Base-by-base conservation (phyloP, 2,329 filamentous ascomycete genomes). In the Exophiala sp. region DNA sequence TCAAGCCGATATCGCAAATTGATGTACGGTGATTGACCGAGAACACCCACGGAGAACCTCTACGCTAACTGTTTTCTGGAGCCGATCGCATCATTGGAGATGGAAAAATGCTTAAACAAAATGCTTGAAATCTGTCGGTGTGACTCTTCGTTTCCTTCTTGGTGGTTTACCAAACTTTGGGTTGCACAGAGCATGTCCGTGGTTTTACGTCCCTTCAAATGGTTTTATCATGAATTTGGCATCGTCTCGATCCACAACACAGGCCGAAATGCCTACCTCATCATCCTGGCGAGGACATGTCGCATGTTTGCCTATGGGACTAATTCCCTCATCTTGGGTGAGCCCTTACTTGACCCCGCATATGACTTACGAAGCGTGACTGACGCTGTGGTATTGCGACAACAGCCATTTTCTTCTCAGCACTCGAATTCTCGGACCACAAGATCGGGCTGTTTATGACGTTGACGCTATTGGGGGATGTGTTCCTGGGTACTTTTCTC, bases 391-490 rank as follows among this genome's bases (percentile, higher is more conserved):
- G 11, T 16, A 4, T 21, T 8, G 24, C 9, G 16, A 18, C 16
- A 18, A 29, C 84, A 4, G 82, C 81, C 9, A 71, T 78, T 18
- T 84, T 80, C 58, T 74, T 86, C 6, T 71, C 72, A 11, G 72
- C 70, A 1, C 71, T 85, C 1, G 72, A 69, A 7, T 72, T 79
- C 39, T 75, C 79, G 1, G 74, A 82, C 54, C 71, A 75, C 0
- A 70, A 70, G 32, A 80, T 82, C 55, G 84, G 83, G 2, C 68
- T 85, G 1, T 86, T 86, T 69, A 86, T 86, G 83, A 85, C 82
- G 0, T 65, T 85, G 58, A 87, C 84, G 0, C 68, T 86, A 12
- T 70, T 75, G 11, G 84, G 83, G 21, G 84, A 86, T 65, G 75
- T 80, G 3, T 63, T 73, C 39, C 78, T 86, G 57, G 84, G 82